Base-by-base conservation (phyloP, 2,329 filamentous ascomycete species). In the Diaporthe australafricana region DNA sequence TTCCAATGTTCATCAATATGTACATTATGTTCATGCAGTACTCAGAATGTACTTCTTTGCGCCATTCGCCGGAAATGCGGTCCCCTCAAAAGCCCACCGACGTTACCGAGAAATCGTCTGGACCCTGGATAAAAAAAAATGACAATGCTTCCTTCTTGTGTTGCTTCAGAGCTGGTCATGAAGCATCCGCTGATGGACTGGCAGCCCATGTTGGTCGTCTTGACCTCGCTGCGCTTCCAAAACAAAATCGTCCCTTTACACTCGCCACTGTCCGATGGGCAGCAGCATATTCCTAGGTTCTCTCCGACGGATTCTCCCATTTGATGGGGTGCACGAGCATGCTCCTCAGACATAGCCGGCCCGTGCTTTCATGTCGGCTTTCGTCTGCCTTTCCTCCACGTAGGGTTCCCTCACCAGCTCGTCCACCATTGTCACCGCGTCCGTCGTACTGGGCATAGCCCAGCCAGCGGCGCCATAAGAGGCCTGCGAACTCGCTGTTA, bases 251-350 rank as follows among this genome's bases (percentile, higher is more conserved):
- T 32, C n/a, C 14, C 8, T 22, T 20, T 40, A n/a, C 50, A n/a
- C 11, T 40, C 12, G 16, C n/a, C 30, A 5, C 25, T 32, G n/a
- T 20, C 22, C 5, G 42, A 16, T 17, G 16, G 20, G 27, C 30
- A 4, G 9, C 42, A 30, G 17, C 56, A n/a, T 50, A 12, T 16
- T 27, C 27, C 74, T 52, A 69, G 16, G 25, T 42, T 38, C 75
- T 53, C 76, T 88, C 86, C n/a, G 78, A 80, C 27, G 86, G 87
- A 74, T 86, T 84, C 78, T 90, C 88, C 80, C 84, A 87, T 84
- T 97, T 97, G 77, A 96, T 90, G 0, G 94, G 94, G 85, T 97
- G 94, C 75, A 96, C 81, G 75, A 96, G 83, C 89, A 96, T 93
- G 74, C 91, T 93, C 60, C 93, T 90, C 77, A 96, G 82, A 82